Conservation (phyloP, 768 basidiomycete species). For the Pulveroboletus ravenelii region DNA sequence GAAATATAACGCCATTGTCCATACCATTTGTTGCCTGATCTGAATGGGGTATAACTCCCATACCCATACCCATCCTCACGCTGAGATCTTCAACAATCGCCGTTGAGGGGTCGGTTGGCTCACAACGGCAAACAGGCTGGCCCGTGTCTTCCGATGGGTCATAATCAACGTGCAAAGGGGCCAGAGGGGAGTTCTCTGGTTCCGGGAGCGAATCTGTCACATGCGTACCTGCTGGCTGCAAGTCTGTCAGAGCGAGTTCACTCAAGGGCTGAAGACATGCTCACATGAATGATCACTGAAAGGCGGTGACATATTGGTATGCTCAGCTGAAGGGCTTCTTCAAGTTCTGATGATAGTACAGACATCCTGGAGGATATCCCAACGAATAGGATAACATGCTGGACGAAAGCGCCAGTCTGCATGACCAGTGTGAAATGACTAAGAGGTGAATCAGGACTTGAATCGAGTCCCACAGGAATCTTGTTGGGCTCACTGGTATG, state of each 20-base stretch:
- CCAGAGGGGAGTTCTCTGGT: neutral
- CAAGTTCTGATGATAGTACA: constrained; percentile 41
- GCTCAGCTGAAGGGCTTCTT: constrained; percentile 32
- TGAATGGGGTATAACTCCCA: neutral
- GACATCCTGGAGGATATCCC: constrained; percentile 59
- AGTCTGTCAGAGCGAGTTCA: constrained; percentile 4
- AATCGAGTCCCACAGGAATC: neutral
- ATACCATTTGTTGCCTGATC: constrained; percentile 4
- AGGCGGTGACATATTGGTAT: constrained; percentile 27
- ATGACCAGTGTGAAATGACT: constrained; percentile 62
- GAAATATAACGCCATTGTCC: neutral
- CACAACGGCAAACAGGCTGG: constrained; percentile 4
- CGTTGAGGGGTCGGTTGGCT: neutral
- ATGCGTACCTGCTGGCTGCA: constrained; percentile 13
- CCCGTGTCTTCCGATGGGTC: constrained; percentile 16
- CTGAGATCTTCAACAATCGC: neutral
- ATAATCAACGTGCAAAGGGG: neutral
- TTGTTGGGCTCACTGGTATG: constrained; percentile 45
- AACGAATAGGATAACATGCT: constrained; percentile 55
- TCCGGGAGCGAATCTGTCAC: neutral
- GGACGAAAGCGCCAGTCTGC: constrained; percentile 71
- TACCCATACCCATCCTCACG: neutral
- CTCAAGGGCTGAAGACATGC: neutral
- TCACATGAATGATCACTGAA: constrained; percentile 31
- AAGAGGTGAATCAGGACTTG: neutral